Base-by-base conservation (phyloP, 257 asterid genomes). In the Verbascum thapsus region DNA sequence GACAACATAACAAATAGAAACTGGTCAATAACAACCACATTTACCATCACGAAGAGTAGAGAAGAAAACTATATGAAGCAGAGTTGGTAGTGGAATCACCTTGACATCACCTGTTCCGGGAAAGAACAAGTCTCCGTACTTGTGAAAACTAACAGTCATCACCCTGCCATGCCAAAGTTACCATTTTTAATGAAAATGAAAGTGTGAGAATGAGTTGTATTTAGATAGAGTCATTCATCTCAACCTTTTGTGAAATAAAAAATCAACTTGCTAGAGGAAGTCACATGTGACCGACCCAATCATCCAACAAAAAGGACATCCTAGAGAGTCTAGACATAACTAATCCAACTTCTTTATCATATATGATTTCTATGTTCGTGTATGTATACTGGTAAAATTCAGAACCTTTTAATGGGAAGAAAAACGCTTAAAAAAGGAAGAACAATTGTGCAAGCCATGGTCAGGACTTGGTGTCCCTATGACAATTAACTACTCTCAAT, bases 111-210 rank as follows among this genome's bases (percentile, higher is more conserved):
- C 99, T 19, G 97, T 94, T 71, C 95, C 99, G 41, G 99, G 99
- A 67, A 94, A 94, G 84, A 94, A 94, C 76, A 79, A 32, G 80
- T 94, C 99, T 40, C 99, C 99, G 52, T 79, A 90, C 84, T 94
- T 90, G 84, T 94, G 99, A 76, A 94, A 94, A 79, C 99, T 94
- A 74, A 94, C 99, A 5, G 97, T 94, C 99, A 94, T 94, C 64
- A 94, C 99, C 88, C 97, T 94, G 88, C 69, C 70, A 84, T 55
- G 41, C 40, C 62, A 66, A 70, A 23, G n/a, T 23, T 47, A 54
- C 47, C 55, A 76, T 12, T 43, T n/a, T 74, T 63, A 61, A 18
- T 58, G 45, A 2, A 54, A 19, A 39, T 35, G 8, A 17, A 47
- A 49, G 51, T 40, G 41, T 32, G 53, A 30, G 5, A 43, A 5